Percentiles rank a stretch among this genome's conserved stretches.
Conservation (phyloP, 1,139 yeast species). For the Blastobotrys proliferans region DNA sequence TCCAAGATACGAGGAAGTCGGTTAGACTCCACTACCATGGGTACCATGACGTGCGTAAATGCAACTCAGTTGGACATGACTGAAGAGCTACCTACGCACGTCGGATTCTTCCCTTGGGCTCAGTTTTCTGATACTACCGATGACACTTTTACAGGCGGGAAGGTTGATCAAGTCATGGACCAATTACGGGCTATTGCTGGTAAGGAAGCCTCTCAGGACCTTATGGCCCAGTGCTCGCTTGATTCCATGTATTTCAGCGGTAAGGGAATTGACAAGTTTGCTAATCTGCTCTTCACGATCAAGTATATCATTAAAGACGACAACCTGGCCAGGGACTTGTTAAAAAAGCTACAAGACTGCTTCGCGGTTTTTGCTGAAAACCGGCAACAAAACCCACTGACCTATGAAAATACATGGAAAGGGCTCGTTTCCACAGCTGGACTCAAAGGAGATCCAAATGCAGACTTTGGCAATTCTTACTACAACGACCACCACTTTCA, state of each 20-base stretch:
- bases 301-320: conserved; percentile 51
- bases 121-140: conserved; percentile 36
- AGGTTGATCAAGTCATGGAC: conserved; percentile 39
- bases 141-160: conserved; percentile 22
- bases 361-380: conserved; percentile 46
- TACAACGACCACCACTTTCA: conserved; percentile 76
- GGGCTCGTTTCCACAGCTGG: conserved; percentile 59
- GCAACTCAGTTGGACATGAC: conserved; percentile 49
- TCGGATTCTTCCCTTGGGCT: conserved; percentile 47
- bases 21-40: conserved; percentile 61
- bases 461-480: conserved; percentile 58
- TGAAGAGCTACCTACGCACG: conserved; percentile 53
- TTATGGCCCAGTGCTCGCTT: conserved; percentile 46
- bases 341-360: conserved; percentile 49
- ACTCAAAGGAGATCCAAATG: conserved; percentile 41
- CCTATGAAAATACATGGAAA: conserved; percentile 60
- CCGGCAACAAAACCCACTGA: conserved; percentile 52
- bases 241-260: conserved; percentile 64
- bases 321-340: conserved; percentile 43
- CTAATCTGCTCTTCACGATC: conserved; percentile 60
- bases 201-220: conserved; percentile 54
- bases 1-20: conserved; percentile 40
- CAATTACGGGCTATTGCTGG: conserved; percentile 51
- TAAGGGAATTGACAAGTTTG: conserved; percentile 68
- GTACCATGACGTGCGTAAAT: conserved; percentile 56